These are phyloP conservation scores for Crotalaria pallida DNA, from an alignment of 306 rosid species.

Conservation along the genomic window DNA sequence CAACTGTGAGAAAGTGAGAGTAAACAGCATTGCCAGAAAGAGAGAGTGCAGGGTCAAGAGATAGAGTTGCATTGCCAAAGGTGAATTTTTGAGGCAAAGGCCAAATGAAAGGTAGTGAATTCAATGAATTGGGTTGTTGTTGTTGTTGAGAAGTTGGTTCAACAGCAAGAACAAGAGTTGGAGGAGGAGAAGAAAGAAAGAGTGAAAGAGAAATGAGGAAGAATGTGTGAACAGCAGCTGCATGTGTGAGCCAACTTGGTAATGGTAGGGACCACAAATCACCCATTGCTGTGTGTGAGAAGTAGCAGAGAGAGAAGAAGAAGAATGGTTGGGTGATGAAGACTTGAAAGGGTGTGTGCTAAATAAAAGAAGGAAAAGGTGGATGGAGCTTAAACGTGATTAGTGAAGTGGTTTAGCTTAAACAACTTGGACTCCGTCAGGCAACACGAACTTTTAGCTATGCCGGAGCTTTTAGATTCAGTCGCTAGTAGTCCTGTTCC, in stretches of 20 bases:
- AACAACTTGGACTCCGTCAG: no score
- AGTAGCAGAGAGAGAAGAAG: background rate
- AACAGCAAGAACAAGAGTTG: background rate
- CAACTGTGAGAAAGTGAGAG: slow-evolving; percentile 47
- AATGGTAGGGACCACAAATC: background rate
- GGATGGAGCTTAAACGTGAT: background rate
- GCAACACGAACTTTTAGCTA: no score
- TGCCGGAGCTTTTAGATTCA: no score
- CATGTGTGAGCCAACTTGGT: background rate
- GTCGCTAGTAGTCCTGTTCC: no score
- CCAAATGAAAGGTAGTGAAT: slow-evolving; percentile 65
- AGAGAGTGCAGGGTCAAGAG: slow-evolving; percentile 66
- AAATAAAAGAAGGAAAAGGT: background rate
- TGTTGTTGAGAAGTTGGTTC: slow-evolving; percentile 11
- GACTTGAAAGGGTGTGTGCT: background rate
- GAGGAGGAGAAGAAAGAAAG: slow-evolving; percentile 15
- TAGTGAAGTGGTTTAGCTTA: background rate
- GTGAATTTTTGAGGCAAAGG: slow-evolving; percentile 72
- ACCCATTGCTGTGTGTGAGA: slow-evolving; percentile 3
- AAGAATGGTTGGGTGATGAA: background rate
- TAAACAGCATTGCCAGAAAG: slow-evolving; percentile 48
- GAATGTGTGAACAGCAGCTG: background rate
- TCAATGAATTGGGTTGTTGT: slow-evolving; percentile 17
- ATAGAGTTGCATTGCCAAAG: slow-evolving; percentile 54
- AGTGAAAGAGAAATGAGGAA: slow-evolving; percentile 18